Conservation (phyloP, 2,329 filamentous ascomycete genomes). For the Fusarium hainanense region DNA sequence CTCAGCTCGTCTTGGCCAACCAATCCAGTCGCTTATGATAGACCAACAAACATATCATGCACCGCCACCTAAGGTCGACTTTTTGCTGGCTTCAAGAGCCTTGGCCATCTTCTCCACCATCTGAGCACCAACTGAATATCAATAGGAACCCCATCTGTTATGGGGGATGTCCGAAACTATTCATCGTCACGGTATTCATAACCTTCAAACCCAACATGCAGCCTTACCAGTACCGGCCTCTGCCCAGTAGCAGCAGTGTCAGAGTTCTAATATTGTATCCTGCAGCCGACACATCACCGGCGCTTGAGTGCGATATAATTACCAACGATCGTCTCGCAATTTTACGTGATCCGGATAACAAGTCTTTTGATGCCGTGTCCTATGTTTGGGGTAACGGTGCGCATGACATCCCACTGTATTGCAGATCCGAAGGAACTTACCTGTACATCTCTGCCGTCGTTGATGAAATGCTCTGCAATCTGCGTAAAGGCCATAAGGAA, state of each 20-base stretch:
- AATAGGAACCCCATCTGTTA: too few relatives aligned
- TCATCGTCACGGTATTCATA: too few relatives aligned
- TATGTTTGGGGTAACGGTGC: background rate
- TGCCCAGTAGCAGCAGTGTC: background rate
- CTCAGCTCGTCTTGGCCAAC: too few relatives aligned
- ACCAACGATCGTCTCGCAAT: accelerated
- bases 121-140: too few relatives aligned
- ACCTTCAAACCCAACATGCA: too few relatives aligned
- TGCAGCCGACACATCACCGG: accelerated
- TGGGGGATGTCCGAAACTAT: too few relatives aligned
- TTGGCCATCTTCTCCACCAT: too few relatives aligned
- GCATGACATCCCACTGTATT: accelerated
- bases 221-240: background rate
- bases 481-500: accelerated
- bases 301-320: background rate
- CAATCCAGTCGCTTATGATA: too few relatives aligned
- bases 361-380: background rate
- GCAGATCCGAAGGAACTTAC: accelerated
- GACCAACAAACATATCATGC: too few relatives aligned
- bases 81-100: too few relatives aligned
- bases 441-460: background rate
- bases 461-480: accelerated
- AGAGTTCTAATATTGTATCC: accelerated
- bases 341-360: accelerated
- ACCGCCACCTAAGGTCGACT: too few relatives aligned